Percentiles rank a stretch among this genome's conserved stretches.
Conservation (phyloP, 257 asterid species). For the Fraxinus pennsylvanica region DNA sequence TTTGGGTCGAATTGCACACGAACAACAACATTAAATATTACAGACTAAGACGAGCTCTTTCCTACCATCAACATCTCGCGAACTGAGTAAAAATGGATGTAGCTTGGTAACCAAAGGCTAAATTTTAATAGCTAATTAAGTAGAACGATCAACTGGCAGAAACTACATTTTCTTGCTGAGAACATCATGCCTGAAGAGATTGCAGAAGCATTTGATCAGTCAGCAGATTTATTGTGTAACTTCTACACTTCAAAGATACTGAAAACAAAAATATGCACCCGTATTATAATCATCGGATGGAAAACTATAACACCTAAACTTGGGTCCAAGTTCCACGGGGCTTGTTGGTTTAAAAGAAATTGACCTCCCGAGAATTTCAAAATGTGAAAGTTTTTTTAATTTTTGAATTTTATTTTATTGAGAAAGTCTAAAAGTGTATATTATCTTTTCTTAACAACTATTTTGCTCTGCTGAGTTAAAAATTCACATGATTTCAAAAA, state of each 20-base stretch:
- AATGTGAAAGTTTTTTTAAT: neutral
- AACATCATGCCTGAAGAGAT: neutral
- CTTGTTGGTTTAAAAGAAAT: neutral
- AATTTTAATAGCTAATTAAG: neutral
- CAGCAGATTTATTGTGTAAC: neutral
- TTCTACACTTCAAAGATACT: neutral
- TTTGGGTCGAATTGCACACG: slow-evolving; percentile 16
- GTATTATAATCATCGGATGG: neutral
- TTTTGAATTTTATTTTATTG: too few relatives aligned
- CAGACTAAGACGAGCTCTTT: neutral
- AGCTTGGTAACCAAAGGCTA: neutral
- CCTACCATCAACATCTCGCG: slow-evolving; percentile 15
- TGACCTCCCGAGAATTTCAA: neutral
- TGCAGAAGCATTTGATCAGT: neutral
- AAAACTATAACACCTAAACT: neutral
- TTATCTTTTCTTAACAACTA: neutral
- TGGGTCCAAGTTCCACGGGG: neutral
- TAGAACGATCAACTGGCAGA: neutral
- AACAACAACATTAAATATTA: slow-evolving; percentile 21
- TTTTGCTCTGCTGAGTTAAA: neutral
- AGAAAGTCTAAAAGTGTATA: neutral
- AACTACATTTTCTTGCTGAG: neutral
- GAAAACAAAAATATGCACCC: neutral
- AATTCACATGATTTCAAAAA: neutral
- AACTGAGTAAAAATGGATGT: slow-evolving; percentile 16